Evolutionary conservation across 257 asterid species (phyloP), one percentile per base, ranked within the genome.

Genomic region (Ocimum tenuiflorum): DNA sequence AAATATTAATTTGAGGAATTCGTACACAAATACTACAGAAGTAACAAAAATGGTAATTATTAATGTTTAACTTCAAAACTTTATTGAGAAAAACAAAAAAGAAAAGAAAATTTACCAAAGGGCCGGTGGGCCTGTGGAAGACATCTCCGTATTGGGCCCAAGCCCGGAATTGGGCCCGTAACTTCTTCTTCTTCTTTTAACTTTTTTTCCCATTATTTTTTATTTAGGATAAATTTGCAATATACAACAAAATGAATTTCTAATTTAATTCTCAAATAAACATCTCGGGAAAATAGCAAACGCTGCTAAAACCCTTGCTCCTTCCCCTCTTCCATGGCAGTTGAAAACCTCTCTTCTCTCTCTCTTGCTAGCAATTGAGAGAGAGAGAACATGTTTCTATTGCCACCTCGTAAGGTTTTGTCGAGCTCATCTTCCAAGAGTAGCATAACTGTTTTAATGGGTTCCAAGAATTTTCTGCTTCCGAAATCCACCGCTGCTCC

Each of bases 391-490:
- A 83, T 83, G 86, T 72, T 77, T 59, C 75, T 60, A 48, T 41
- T 17, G 46, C 78, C 83, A 3, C 76, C 76, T 49, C 60, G 80
- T 15, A 83, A 63, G 67, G 39, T 78, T 12, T 50, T 78, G 13
- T 20, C 67, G 53, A 71, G 51, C 47, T 54, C 74, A 18, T 65
- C 61, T 43, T 73, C 82, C 18, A 70, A 22, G 29, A 50, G 56
- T 29, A 23, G 64, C 78, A 67, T 81, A 75, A 57, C 48, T 38
- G 29, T 75, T 23, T 60, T 67, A 49, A 75, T 80, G 86, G 80
- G 72, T 63, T 78, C 78, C 71, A 71, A 75, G 65, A 67, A 76
- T 65, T 70, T 74, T 27, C 74, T 74, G 48, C 86, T 81, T 8
- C 76, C 19, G 62, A 80, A 83, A 59, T 43, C 75, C 41, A 11